Conservation (phyloP, 768 basidiomycete genomes). For the Leucocoprinus leucothites region DNA sequence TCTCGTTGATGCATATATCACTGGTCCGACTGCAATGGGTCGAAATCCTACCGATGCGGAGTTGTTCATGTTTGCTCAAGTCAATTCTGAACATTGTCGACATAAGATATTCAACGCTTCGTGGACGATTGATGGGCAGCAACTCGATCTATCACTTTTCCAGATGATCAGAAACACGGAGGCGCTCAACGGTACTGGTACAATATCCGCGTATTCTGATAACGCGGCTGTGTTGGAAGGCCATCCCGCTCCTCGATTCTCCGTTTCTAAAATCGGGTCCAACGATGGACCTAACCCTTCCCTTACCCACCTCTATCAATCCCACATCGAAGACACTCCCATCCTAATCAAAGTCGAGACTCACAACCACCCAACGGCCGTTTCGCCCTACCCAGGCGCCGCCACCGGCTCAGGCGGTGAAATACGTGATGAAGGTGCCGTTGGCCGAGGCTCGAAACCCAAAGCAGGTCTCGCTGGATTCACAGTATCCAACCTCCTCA, state of each 20-base stretch:
- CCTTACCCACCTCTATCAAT: slow-evolving; percentile 46
- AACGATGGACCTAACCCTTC: slow-evolving; percentile 18
- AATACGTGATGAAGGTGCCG: slow-evolving; percentile 96
- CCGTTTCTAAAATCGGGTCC: slow-evolving; percentile 33
- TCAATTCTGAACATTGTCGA: slow-evolving; percentile 99
- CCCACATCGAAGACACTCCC: slow-evolving; percentile 68
- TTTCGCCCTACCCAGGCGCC: slow-evolving; percentile 97
- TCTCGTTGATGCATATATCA: slow-evolving; percentile 82
- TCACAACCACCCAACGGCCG: slow-evolving; percentile 98
- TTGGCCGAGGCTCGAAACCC: slow-evolving; percentile 91
- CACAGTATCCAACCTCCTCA: slow-evolving; percentile 89
- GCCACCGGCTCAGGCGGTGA: slow-evolving; percentile 98
- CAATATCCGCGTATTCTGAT: slow-evolving; percentile 96
- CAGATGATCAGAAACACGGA: slow-evolving; percentile 98
- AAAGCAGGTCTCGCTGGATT: slow-evolving; percentile 95
- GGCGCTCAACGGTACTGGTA: slow-evolving; percentile 65
- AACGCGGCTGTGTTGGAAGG: slow-evolving; percentile 95
- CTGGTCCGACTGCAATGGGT: slow-evolving; percentile 60
- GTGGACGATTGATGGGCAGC: slow-evolving; percentile 81
- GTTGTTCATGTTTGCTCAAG: slow-evolving; percentile 99
- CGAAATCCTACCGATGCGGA: slow-evolving; percentile 96
- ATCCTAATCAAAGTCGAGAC: slow-evolving; percentile 98
- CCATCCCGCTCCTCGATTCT: slow-evolving; percentile 70
- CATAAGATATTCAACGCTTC: slow-evolving; percentile 99
- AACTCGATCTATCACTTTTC: slow-evolving; percentile 75